A percentile compares a stretch with the other conserved stretches of the same genome.
Conservation (phyloP, 495 filamentous ascomycete genomes). For the Lophiostoma macrostomum region DNA sequence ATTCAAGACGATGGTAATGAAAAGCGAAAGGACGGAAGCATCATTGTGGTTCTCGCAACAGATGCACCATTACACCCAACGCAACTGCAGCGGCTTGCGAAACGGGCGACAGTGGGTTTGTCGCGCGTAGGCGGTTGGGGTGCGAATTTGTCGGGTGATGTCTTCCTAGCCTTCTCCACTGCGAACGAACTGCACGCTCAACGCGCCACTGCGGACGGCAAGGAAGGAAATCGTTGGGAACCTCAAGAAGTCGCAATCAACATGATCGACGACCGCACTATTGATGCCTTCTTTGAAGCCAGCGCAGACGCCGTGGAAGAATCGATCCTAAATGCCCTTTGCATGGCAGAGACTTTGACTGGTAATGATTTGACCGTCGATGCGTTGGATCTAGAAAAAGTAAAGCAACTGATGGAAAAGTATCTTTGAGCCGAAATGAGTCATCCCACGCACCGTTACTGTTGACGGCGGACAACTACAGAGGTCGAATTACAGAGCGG, state of each 20-base stretch:
- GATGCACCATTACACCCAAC: conserved; percentile 50
- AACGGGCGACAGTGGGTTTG: conserved; percentile 52
- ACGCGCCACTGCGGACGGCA: conserved; percentile 23
- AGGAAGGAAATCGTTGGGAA: conserved; percentile 28
- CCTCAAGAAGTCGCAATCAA: conserved; percentile 42
- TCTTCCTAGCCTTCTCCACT: conserved; percentile 55
- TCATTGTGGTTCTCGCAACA: conserved; percentile 53
- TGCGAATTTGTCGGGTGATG: conserved; percentile 50
- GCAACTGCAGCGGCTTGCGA: conserved; percentile 54
- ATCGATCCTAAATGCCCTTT: conserved; percentile 52
- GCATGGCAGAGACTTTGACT: conserved; percentile 49
- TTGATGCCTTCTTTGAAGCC: conserved; percentile 51
- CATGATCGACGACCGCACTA: conserved; percentile 48
- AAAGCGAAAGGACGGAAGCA: conserved; percentile 52
- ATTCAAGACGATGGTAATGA: conserved; percentile 33
- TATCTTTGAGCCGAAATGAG: conserved; percentile 41
- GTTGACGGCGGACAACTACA: too few species aligned
- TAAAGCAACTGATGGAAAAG: conserved; percentile 49
- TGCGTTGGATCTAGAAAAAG: conserved; percentile 47
- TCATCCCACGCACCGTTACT: too few species aligned
- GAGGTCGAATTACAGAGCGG: too few species aligned
- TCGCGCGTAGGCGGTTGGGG: conserved; percentile 49
- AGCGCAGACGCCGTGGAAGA: conserved; percentile 53
- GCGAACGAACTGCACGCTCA: conserved; percentile 44
- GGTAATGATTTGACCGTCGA: conserved; percentile 44